A percentile compares a stretch with the other conserved stretches of the same genome.
Conservation (phyloP, 2,329 filamentous ascomycete genomes). For the Corinectria fuckeliana region DNA sequence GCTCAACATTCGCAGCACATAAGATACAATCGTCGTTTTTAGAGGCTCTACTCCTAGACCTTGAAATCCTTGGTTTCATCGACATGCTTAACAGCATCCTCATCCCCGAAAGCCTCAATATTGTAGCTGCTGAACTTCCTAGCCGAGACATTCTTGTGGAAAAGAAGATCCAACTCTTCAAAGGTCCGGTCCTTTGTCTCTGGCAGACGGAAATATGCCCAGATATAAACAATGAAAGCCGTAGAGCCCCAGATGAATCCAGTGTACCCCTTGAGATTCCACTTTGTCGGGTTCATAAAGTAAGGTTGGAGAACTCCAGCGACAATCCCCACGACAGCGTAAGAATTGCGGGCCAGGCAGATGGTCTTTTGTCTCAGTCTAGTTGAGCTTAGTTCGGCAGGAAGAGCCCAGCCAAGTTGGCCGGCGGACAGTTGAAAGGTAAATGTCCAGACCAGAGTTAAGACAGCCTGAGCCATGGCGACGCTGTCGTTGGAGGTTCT, state of each 20-base stretch:
- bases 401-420: slow-evolving; percentile 45
- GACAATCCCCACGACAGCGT: slow-evolving; percentile 28
- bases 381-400: slow-evolving; percentile 42
- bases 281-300: slow-evolving; percentile 47
- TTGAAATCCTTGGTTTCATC: neutral
- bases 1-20: too few species aligned
- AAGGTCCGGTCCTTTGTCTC: slow-evolving; percentile 59
- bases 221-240: slow-evolving; percentile 33
- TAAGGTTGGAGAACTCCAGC: slow-evolving; percentile 41
- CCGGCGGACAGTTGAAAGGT: slow-evolving; percentile 47
- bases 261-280: slow-evolving; percentile 48
- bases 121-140: slow-evolving; percentile 24
- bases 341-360: slow-evolving; percentile 40
- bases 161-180: slow-evolving; percentile 61
- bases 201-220: slow-evolving; percentile 55
- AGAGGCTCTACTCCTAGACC: neutral
- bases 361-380: slow-evolving; percentile 43
- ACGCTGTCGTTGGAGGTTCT: slow-evolving; percentile 32
- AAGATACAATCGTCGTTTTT: too few species aligned
- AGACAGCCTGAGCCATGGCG: slow-evolving; percentile 44
- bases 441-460: slow-evolving; percentile 45
- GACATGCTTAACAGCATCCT: neutral
- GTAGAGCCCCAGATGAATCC: slow-evolving; percentile 45
- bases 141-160: slow-evolving; percentile 41
- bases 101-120: slow-evolving; percentile 6